Percentiles rank a stretch among this genome's conserved stretches.
phyloP scores from a whole-genome alignment of 2,329 filamentous ascomycete genomes.

The Ophiocordyceps sinensis region DNA sequence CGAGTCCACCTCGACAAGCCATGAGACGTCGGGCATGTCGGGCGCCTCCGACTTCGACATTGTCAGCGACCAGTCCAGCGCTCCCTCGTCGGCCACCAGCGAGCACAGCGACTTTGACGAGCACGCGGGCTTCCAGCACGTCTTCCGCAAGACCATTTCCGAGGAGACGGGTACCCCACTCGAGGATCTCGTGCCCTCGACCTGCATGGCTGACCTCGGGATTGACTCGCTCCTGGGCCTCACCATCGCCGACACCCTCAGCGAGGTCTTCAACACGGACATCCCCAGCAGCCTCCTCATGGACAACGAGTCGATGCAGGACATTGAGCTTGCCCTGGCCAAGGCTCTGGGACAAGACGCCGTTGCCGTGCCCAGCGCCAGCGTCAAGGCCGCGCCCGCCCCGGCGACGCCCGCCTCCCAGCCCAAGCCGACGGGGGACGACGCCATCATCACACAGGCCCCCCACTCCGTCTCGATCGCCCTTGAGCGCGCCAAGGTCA shows the following conservation, averaged over 20 bases:
- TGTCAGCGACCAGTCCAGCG: too few species aligned
- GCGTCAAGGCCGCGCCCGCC: too few species aligned
- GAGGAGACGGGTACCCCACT: constrained; percentile 3
- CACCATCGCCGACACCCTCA: constrained; percentile 2
- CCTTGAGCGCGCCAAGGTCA: constrained; percentile 6
- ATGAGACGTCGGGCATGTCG: not conserved
- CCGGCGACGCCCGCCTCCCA: too few species aligned
- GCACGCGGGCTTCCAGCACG: not conserved
- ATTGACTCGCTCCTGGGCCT: constrained; percentile 4
- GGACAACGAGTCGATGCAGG: not conserved
- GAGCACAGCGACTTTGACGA: too few species aligned
- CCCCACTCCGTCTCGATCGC: too few species aligned
- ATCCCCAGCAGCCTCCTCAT: not conserved
- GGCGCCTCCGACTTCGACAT: too few species aligned
- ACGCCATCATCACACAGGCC: too few species aligned
- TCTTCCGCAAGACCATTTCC: constrained; percentile 2
- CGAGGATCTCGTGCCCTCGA: not conserved
- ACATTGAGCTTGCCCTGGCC: not conserved
- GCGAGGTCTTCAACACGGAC: not conserved
- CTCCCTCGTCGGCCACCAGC: too few species aligned
- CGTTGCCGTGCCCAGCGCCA: too few species aligned
- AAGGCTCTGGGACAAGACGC: too few species aligned
- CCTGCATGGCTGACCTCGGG: constrained; percentile 2
- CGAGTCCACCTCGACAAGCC: not conserved
- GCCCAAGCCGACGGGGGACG: too few species aligned